phyloP scores from a whole-genome alignment of 306 rosid genomes.

The Gillenia trifoliata region DNA sequence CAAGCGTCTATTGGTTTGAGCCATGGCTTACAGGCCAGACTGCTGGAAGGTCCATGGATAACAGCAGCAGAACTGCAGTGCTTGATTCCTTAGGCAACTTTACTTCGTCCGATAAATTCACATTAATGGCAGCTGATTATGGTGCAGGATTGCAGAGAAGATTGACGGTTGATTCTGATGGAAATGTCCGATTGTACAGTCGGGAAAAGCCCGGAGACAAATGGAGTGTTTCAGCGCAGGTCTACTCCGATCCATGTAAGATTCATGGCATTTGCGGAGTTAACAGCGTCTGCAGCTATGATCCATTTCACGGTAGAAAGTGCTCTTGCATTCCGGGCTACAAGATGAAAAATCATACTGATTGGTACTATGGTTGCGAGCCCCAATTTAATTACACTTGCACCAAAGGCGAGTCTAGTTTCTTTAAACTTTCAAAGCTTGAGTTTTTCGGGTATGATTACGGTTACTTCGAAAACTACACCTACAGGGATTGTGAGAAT shows the following conservation, averaged over 20 bases:
- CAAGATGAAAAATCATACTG: constrained; percentile 9
- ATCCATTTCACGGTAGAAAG: background rate
- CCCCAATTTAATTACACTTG: constrained; percentile 28
- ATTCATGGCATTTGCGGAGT: constrained; percentile 51
- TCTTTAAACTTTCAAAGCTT: constrained; percentile 19
- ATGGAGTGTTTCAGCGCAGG: constrained; percentile 49
- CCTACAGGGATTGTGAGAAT: constrained; percentile 28
- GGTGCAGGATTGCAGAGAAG: constrained; percentile 34
- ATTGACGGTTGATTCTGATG: constrained; percentile 33
- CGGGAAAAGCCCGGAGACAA: constrained; percentile 2
- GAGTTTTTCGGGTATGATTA: constrained; percentile 50
- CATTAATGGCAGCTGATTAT: constrained; percentile 27
- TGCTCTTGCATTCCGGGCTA: constrained; percentile 46
- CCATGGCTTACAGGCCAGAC: constrained; percentile 28
- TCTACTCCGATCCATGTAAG: constrained; percentile 26
- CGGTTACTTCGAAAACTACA: constrained; percentile 6
- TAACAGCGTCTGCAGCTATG: constrained; percentile 32
- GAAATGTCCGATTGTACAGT: constrained; percentile 37
- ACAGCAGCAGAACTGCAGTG: constrained; percentile 34
- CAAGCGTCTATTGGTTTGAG: constrained; percentile 39
- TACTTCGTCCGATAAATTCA: constrained; percentile 35
- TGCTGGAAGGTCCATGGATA: constrained; percentile 28
- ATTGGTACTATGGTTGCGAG: constrained; percentile 46
- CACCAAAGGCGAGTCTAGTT: constrained; percentile 4
- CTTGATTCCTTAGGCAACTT: constrained; percentile 37